phyloP scores from a whole-genome alignment of 2,329 filamentous ascomycete species.

The Didymella pinodella region DNA sequence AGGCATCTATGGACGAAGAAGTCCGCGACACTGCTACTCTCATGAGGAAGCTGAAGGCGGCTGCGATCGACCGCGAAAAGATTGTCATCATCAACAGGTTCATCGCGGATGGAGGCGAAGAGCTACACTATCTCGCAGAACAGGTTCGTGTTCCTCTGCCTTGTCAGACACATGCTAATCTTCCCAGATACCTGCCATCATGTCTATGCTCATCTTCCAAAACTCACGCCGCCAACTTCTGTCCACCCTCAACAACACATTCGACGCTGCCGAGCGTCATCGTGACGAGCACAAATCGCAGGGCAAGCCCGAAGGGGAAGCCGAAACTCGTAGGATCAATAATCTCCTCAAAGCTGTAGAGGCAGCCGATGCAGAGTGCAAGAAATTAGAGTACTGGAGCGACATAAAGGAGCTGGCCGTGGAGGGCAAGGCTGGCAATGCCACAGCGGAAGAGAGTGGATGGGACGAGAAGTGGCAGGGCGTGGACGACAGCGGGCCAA shows the following conservation, averaged over 20 bases:
- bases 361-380: constrained; percentile 81
- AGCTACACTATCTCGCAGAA: constrained; percentile 76
- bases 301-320: constrained; percentile 55
- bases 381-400: constrained; percentile 85
- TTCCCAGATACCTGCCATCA: constrained; percentile 45
- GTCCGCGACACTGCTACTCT: constrained; percentile 73
- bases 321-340: constrained; percentile 63
- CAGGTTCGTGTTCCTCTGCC: constrained; percentile 50
- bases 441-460: constrained; percentile 42
- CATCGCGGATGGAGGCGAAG: constrained; percentile 73
- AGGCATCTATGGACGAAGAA: constrained; percentile 59
- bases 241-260: constrained; percentile 65
- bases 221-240: constrained; percentile 81
- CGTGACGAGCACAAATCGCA: constrained; percentile 56
- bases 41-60: constrained; percentile 70
- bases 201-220: constrained; percentile 85
- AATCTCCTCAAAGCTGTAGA: constrained; percentile 77
- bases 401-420: constrained; percentile 63
- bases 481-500: constrained; percentile 48
- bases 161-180: constrained; percentile 24
- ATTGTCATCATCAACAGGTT: constrained; percentile 84
- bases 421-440: constrained; percentile 46
- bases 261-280: constrained; percentile 63
- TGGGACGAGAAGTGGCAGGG: constrained; percentile 53
- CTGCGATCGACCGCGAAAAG: constrained; percentile 89